These are phyloP conservation scores for Metschnikowia matae DNA, from an alignment of 805 yeast species.

Conservation along the genomic window DNA sequence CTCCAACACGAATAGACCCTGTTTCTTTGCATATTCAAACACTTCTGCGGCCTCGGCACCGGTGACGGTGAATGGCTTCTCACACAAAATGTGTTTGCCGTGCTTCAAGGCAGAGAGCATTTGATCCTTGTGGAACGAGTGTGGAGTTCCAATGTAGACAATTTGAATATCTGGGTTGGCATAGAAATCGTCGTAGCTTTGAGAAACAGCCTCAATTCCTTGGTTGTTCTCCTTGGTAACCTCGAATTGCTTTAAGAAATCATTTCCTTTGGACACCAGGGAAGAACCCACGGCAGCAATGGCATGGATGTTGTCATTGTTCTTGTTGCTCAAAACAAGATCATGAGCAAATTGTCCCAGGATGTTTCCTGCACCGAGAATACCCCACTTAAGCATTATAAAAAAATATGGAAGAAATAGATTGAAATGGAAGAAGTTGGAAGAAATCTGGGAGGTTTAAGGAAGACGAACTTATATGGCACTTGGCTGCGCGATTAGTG, in stretches of 20 bases:
- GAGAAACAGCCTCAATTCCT: conserved; percentile 22
- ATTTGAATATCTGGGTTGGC: conserved; percentile 41
- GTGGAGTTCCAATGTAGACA: conserved; percentile 56
- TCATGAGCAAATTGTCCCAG: conserved; percentile 44
- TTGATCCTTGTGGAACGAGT: conserved; percentile 46
- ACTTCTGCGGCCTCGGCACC: conserved; percentile 40
- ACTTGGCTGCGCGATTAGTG: not conserved
- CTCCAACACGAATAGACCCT: conserved; percentile 50
- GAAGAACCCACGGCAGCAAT: conserved; percentile 41
- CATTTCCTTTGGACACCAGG: conserved; percentile 29
- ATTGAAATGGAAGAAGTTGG: not conserved
- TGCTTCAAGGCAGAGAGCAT: conserved; percentile 39
- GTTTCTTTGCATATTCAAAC: conserved; percentile 39
- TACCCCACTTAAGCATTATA: conserved; percentile 41
- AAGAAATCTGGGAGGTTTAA: not conserved
- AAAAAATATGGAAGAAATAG: too few species aligned
- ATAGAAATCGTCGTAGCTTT: conserved; percentile 43
- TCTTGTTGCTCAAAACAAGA: conserved; percentile 23
- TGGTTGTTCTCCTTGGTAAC: conserved; percentile 21
- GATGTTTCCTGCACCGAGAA: conserved; percentile 48
- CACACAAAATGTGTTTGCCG: conserved; percentile 51
- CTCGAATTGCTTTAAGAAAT: conserved; percentile 23
- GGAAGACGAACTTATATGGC: not conserved
- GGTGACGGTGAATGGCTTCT: conserved; percentile 52
- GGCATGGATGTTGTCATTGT: conserved; percentile 26